A percentile compares a stretch with the other conserved stretches of the same genome.
Conservation (phyloP, 257 asterid genomes). For the Lycium barbarum region DNA sequence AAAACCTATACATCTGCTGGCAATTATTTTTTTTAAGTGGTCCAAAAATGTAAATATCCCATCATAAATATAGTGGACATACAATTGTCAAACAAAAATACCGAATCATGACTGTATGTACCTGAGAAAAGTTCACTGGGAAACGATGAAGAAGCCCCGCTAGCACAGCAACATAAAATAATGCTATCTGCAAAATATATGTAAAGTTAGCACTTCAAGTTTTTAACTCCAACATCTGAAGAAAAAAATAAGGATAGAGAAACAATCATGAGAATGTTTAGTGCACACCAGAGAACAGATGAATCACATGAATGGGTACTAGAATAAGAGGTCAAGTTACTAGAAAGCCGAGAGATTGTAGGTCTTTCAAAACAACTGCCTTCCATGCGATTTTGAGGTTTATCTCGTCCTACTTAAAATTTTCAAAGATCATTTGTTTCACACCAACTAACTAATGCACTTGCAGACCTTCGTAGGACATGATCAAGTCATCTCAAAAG, state of each 20-base stretch:
- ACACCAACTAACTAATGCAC: background rate
- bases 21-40: too few species aligned
- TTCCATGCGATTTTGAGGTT: slow-evolving; percentile 3
- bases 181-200: slow-evolving; percentile 69
- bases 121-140: slow-evolving; percentile 94
- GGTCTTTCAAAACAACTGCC: background rate
- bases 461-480: background rate
- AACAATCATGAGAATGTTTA: background rate
- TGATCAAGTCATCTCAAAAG: background rate
- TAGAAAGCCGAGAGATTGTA: background rate
- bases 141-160: slow-evolving; percentile 96
- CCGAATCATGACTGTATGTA: slow-evolving; percentile 37
- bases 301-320: slow-evolving; percentile 16
- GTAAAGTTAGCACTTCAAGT: slow-evolving; percentile 27
- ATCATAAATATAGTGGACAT: background rate
- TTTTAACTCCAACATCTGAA: slow-evolving; percentile 1
- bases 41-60: too few species aligned
- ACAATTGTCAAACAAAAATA: slow-evolving; percentile 1
- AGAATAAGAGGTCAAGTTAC: background rate
- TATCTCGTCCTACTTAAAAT: background rate
- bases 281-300: background rate
- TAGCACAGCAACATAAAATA: slow-evolving; percentile 87
- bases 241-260: background rate
- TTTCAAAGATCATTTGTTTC: background rate
- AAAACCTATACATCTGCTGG: too few species aligned